Evolutionary conservation across 75 land plant genomes (phyloP).

Genomic region (Cryptomeria japonica): DNA sequence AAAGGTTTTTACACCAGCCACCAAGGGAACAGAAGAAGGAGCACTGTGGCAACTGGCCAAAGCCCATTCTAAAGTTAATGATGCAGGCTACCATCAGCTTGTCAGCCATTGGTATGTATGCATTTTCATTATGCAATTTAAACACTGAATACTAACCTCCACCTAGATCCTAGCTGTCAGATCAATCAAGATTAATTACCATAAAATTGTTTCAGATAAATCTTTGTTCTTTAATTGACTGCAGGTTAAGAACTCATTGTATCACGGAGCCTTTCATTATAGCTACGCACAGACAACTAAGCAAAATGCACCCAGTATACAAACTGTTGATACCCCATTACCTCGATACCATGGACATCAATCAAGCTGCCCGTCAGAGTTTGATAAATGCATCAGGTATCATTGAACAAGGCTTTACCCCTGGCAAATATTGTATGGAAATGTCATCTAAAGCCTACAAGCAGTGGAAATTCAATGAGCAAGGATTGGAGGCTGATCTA

Average conservation of each 20-base stretch:
- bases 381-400: slow-evolving; percentile 7
- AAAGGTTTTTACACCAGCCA: slow-evolving; percentile 37
- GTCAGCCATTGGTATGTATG: slow-evolving; percentile 30
- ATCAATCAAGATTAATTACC: no score
- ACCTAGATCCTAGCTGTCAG: no score
- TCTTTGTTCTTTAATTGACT: not conserved
- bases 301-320: slow-evolving; percentile 64
- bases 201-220: not conserved
- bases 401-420: slow-evolving; percentile 10
- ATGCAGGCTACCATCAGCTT: slow-evolving; percentile 60
- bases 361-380: slow-evolving; percentile 7
- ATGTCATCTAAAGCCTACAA: slow-evolving; percentile 12
- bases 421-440: slow-evolving; percentile 6
- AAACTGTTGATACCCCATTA: slow-evolving; percentile 8
- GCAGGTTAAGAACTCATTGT: slow-evolving; percentile 17
- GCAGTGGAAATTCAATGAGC: slow-evolving; percentile 65
- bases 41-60: slow-evolving; percentile 30
- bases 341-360: slow-evolving; percentile 11
- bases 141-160: no score
- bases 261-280: slow-evolving; percentile 75
- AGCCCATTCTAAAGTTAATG: slow-evolving; percentile 21
- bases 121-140: no score
- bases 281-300: slow-evolving; percentile 68
- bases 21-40: slow-evolving; percentile 25
- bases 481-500: slow-evolving; percentile 13